A percentile compares a stretch with the other conserved stretches of the same genome.
Conservation (phyloP, 192 early-diverging fungal genomes). For the Phlyctochytrium arcticum region DNA sequence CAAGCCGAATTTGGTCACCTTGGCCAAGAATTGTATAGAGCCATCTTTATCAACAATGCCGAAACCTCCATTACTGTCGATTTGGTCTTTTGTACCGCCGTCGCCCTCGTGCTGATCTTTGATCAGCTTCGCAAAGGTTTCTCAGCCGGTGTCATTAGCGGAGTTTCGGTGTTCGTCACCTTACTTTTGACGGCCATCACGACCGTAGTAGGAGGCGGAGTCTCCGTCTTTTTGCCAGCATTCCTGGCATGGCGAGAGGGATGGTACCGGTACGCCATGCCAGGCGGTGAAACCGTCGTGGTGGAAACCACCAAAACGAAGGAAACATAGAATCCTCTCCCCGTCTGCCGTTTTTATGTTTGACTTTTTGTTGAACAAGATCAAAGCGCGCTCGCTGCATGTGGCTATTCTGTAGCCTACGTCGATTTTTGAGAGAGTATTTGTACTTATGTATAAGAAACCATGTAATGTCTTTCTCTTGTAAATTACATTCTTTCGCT, state of each 20-base stretch:
- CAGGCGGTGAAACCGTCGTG: too few relatives aligned
- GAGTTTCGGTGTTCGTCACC: not conserved
- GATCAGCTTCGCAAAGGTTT: not conserved
- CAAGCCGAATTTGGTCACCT: not conserved
- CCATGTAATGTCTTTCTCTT: too few relatives aligned
- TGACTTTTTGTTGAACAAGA: too few relatives aligned
- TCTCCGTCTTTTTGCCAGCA: constrained; percentile 15
- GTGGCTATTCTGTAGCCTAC: too few relatives aligned
- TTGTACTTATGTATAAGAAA: too few relatives aligned
- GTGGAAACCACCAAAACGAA: too few relatives aligned
- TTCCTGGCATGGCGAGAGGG: constrained; percentile 29
- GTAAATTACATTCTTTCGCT: too few relatives aligned
- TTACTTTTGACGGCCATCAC: not conserved
- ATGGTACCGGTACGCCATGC: too few relatives aligned
- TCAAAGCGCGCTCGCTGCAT: too few relatives aligned
- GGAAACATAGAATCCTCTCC: too few relatives aligned
- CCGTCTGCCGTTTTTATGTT: too few relatives aligned
- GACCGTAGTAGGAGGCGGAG: not conserved
- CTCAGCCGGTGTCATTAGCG: not conserved
- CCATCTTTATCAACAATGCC: constrained; percentile 7
- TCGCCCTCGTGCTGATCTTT: constrained; percentile 11
- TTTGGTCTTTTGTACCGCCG: constrained; percentile 11
- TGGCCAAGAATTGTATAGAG: not conserved
- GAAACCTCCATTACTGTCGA: constrained; percentile 24
- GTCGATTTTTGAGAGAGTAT: too few relatives aligned